These are phyloP conservation scores for Protea cynaroides DNA, from an alignment of 164 flowering plant species.

Conservation along the genomic window DNA sequence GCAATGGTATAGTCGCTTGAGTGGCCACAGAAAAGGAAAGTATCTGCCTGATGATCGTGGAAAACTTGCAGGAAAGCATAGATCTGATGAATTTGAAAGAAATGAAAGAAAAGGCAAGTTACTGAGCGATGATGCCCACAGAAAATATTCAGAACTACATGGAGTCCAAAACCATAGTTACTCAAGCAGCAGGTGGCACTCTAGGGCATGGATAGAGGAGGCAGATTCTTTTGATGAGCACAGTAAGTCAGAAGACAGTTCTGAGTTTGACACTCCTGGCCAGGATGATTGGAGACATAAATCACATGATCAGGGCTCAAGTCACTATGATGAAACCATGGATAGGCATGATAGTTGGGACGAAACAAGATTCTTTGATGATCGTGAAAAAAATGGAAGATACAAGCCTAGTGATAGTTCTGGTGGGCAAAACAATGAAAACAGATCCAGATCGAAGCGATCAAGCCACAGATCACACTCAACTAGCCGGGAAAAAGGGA, in stretches of 20 bases:
- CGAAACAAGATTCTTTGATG: not conserved
- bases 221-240: not conserved
- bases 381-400: conserved; percentile 1
- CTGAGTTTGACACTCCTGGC: conserved; percentile 9
- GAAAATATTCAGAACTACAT: conserved; percentile 3
- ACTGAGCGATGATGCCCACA: not conserved
- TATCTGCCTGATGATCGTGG: conserved; percentile 4
- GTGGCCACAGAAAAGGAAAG: not conserved
- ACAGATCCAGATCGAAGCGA: not conserved
- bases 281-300: conserved; percentile 6
- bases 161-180: conserved; percentile 6
- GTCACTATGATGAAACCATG: not conserved
- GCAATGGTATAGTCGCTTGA: not conserved
- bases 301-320: conserved; percentile 6
- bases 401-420: conserved; percentile 1
- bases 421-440: not conserved
- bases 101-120: conserved; percentile 2
- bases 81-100: not conserved
- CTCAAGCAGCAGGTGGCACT: conserved; percentile 15
- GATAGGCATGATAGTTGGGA: conserved; percentile 6
- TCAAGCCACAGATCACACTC: not conserved
- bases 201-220: conserved; percentile 1
- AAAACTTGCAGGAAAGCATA: conserved; percentile 5
- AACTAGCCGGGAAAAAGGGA: conserved; percentile 3
- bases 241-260: not conserved